Base-by-base conservation (phyloP, 1,139 yeast genomes). In the Tardiomyces blankii region DNA sequence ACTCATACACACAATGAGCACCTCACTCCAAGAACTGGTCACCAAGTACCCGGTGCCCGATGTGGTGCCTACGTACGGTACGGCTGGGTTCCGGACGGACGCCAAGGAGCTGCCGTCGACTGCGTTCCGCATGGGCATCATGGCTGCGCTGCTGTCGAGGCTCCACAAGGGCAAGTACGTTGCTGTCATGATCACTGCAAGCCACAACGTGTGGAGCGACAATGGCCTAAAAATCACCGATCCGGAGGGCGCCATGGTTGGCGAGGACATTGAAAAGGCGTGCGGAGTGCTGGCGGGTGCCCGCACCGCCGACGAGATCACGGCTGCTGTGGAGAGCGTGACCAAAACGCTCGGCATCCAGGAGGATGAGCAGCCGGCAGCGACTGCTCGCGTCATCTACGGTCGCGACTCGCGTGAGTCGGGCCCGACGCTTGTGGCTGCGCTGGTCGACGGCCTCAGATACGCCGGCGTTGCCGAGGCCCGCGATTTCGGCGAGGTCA, bases 141-240 rank as follows among this genome's bases (percentile, higher is more conserved):
- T 89, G 40, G 96, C 98, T 0, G 69, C 82, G 3, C 69, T 91
- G 53, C 74, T 98, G 60, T 88, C 97, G 21, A 75, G 82, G 53
- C 74, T 69, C 53, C 68, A 84, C 42, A 66, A 68, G 1, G 88
- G 94, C 2, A 70, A 82, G 58, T 77, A 85, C 18, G 75, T 89
- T 42, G 72, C 71, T 12, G 82, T 88, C 11, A 91, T 93, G 97
- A 80, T 93, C 57, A 93, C 98, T 2, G 98, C 98, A 0, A 86
- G 96, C 1, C 98, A 91, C 63, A 91, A 91, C 58, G 97, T 97
- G 0, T 95, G 97, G 0, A 73, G 72, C 44, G 98, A 91, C 60
- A 91, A 91, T 56, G 98, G 98, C n/a, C 95, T 91, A 48, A 91
- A 91, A 66, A 73, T 91, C 21, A 88, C 89, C 38, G 98, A 91